These are phyloP conservation scores for Suillus tomentosus DNA, from an alignment of 768 basidiomycete genomes.

Conservation along the genomic window DNA sequence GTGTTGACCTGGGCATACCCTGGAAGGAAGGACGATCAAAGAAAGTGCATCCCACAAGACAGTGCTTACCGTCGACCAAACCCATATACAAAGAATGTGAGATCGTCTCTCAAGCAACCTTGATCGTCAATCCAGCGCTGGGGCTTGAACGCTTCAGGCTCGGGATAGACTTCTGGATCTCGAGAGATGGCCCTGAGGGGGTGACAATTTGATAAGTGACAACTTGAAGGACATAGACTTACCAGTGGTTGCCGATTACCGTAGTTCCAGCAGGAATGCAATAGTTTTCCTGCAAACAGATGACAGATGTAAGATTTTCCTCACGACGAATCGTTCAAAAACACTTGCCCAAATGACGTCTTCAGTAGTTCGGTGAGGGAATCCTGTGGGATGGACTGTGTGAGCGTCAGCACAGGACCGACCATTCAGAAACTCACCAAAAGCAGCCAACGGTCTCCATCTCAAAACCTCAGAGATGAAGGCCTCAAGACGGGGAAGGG, in stretches of 20 bases:
- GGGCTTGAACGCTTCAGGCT: not conserved
- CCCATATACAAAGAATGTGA: not conserved
- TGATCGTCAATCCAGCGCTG: not conserved
- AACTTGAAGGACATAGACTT: not conserved
- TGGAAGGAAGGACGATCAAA: not conserved
- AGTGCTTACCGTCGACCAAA: not conserved
- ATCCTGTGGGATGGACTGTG: not conserved
- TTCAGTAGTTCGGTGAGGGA: not conserved
- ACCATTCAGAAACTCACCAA: not conserved
- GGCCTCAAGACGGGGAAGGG: not conserved
- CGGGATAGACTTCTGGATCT: not conserved
- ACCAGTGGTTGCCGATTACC: not conserved
- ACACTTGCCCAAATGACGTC: not conserved
- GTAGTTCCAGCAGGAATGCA: not conserved
- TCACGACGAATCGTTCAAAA: not conserved
- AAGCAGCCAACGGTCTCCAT: not conserved
- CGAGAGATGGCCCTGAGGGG: not conserved
- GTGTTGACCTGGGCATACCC: conserved; percentile 1
- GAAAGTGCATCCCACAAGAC: not conserved
- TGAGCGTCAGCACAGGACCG: not conserved
- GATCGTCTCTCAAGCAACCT: not conserved
- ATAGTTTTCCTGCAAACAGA: not conserved
- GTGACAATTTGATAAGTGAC: not conserved
- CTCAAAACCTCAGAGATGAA: not conserved
- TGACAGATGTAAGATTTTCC: not conserved